These are phyloP conservation scores for Arachis stenosperma DNA, from an alignment of 306 rosid species.

Conservation along the genomic window DNA sequence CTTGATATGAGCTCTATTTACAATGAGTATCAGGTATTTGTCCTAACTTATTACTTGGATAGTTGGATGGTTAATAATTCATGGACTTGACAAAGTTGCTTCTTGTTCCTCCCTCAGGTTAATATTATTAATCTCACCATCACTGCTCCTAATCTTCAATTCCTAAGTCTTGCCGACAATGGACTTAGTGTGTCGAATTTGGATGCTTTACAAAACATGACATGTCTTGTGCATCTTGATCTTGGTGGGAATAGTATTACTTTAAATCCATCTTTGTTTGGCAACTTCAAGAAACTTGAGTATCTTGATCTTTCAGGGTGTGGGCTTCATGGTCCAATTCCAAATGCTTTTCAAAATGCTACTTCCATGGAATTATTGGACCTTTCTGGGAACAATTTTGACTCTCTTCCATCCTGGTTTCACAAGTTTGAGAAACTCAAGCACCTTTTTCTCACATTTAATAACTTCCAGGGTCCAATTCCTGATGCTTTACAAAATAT, in stretches of 20 bases:
- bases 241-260: not conserved
- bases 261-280: conserved; percentile 18
- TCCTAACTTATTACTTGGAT: not conserved
- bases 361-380: not conserved
- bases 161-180: not conserved
- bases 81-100: not conserved
- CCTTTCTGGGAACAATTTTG: not conserved
- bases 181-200: not conserved
- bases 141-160: too few species aligned
- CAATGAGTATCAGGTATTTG: conserved; percentile 19
- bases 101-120: not conserved
- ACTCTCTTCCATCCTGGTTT: conserved; percentile 15
- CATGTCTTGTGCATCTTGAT: conserved; percentile 26
- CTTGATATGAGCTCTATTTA: conserved; percentile 19
- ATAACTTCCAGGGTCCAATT: not conserved
- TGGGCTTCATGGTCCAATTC: not conserved
- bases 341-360: not conserved
- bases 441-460: not conserved
- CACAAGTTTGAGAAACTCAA: not conserved
- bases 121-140: not conserved
- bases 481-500: not conserved
- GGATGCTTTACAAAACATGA: conserved; percentile 21
- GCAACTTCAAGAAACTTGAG: not conserved
- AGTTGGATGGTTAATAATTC: not conserved
- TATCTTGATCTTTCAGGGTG: not conserved